Evolutionary conservation across 164 flowering plant genomes (phyloP).

Genomic region (Aristolochia contorta): DNA sequence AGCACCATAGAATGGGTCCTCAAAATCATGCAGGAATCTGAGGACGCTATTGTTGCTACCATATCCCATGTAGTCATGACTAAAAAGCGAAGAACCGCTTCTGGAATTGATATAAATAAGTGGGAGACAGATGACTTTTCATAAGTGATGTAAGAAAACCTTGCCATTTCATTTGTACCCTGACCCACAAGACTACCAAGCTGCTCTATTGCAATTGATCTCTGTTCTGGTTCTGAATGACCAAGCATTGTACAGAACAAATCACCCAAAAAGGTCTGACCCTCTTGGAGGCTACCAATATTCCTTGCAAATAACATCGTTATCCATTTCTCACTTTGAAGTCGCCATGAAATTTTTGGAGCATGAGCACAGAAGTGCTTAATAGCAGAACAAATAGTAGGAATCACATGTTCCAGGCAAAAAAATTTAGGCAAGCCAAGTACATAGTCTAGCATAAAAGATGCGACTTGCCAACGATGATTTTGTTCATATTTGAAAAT

Average conservation of each 20-base stretch:
- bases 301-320: constrained; percentile 45
- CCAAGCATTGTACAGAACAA: constrained; percentile 48
- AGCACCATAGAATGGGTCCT: constrained; percentile 56
- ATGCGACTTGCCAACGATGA: constrained; percentile 76
- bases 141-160: constrained; percentile 9
- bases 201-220: constrained; percentile 54
- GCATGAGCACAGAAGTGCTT: constrained; percentile 46
- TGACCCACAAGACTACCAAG: constrained; percentile 52
- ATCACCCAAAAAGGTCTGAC: constrained; percentile 40
- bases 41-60: constrained; percentile 51
- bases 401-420: constrained; percentile 38
- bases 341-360: constrained; percentile 68
- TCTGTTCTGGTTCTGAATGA: constrained; percentile 85
- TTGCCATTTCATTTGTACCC: constrained; percentile 22
- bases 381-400: constrained; percentile 43
- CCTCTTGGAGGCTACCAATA: constrained; percentile 24
- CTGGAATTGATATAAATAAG: constrained; percentile 22
- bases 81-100: constrained; percentile 34
- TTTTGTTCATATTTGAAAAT: constrained; percentile 36
- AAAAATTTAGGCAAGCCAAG: constrained; percentile 44
- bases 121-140: constrained; percentile 20
- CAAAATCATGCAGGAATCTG: constrained; percentile 49
- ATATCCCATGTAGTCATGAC: constrained; percentile 75
- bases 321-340: constrained; percentile 70
- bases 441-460: constrained; percentile 59